Base-by-base conservation (phyloP, 1,139 yeast species). In the Debaryomycetaceae sp. region DNA sequence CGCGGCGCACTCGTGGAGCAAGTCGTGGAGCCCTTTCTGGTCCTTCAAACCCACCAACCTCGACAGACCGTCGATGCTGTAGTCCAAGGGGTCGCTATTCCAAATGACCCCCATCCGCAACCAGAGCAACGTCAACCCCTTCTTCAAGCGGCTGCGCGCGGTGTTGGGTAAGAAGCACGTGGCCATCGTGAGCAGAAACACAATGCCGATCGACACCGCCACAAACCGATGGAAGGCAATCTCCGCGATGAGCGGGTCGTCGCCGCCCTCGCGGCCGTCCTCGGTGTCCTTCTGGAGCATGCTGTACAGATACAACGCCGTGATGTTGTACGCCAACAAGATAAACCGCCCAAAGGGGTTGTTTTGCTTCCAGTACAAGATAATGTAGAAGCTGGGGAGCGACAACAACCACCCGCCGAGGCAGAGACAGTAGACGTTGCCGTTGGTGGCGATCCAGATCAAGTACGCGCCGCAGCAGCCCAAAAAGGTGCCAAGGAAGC, bases 181-280 rank as follows among this genome's bases (percentile, higher is more conserved):
- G 0, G 81, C 78, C 58, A 84, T 72, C 2, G 75, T 49, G 11
- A 85, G 60, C 0, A 95, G 93, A 89, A 93, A 84, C 0, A 80
- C 38, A 2, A 83, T 78, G 15, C 95, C 95, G 19, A 75, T 58
- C 5, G 80, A 65, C 2, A 85, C 94, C 0, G 91, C 76, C 3
- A 79, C 56, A 44, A 82, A 79, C 34, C 95, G 63, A 49, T 84
- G 95, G 47, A 80, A 68, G 0, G 94, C 95, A 51, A 85, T 81
- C 42, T 82, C 86, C n/a, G 65, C 70, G 23, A 83, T 75, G 16
- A 80, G 67, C 2, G 88, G 93, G 31, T 63, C 56, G n/a, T 67
- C 75, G 1, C 84, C 84, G 10, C 85, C 85, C 51, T 82, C 89
- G 33, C 72, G 70, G 28, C 75, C 86, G 42, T 77, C 82, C 37